Base-by-base conservation (phyloP, 306 rosid genomes). In the Acacia acuminata region DNA sequence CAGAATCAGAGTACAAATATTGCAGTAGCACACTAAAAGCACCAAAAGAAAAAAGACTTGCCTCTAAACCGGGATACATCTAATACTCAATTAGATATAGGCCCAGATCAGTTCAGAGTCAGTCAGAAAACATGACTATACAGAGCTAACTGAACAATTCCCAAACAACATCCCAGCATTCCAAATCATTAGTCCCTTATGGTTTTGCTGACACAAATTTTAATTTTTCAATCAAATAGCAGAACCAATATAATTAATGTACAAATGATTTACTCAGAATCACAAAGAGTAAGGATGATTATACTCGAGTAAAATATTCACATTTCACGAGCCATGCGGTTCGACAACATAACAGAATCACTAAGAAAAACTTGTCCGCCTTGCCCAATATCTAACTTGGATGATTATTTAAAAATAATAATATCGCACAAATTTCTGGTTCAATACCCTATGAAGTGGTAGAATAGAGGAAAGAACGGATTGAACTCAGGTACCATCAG, bases 351-450 rank as follows among this genome's bases (percentile, higher is more conserved):
- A 6, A 19, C 19, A 53, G 24, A 7, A 53, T 6, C 19, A 53
- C 9, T 53, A 19, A 53, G 7, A 53, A 53, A 51, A 53, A 53
- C 24, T 53, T 19, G 19, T 53, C 60, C 19, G 24, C 60, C 47
- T 24, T 64, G 48, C 67, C 43, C 56, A 22, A 22, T 61, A 11
- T 66, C 71, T 20, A 56, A 75, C n/a, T 74, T 43, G 55, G 76
- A 77, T 67, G 58, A 63, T 72, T 38, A 74, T 65, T 20, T 77
- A n/a, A 56, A 78, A 58, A 58, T 66, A 48, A 67, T 6, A 34
- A 67, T 58, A 58, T 48, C 81, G 74, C 34, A 73, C 51, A 70
- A 2, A 45, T 45, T 45, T 45, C 50, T 10, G 50, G 4, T 12
- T 45, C 50, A 45, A 45, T 45, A 45, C 50, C 16, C 8, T 11